Conservation (phyloP, 2,329 filamentous ascomycete genomes). For the Fusarium sp. region DNA sequence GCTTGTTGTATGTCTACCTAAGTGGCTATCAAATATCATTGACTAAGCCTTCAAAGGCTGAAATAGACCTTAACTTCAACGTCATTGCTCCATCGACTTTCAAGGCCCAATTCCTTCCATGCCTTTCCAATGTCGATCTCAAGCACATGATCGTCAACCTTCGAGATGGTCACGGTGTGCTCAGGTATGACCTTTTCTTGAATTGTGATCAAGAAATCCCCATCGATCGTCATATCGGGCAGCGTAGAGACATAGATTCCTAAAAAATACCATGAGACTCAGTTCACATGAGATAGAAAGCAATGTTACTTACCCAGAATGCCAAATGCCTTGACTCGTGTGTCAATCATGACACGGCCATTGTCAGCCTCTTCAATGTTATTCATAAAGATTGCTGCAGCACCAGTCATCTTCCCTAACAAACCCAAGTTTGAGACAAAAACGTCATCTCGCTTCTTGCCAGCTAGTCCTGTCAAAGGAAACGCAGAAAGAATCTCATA, state of each 20-base stretch:
- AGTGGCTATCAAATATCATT: background rate
- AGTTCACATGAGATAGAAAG: background rate
- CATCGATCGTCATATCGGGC: conserved; percentile 69
- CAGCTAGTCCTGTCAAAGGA: conserved; percentile 72
- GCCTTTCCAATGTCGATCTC: conserved; percentile 83
- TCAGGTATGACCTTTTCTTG: conserved; percentile 78
- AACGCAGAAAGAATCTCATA: conserved; percentile 89
- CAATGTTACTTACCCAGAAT: conserved; percentile 70
- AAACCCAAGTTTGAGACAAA: conserved; percentile 82
- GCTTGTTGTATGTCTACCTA: too few relatives aligned
- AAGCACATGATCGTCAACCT: conserved; percentile 71
- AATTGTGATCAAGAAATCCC: conserved; percentile 82
- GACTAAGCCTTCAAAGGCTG: conserved; percentile 50
- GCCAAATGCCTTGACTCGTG: conserved; percentile 85
- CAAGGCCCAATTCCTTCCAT: conserved; percentile 81
- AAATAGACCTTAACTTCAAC: conserved; percentile 77
- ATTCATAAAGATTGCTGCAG: conserved; percentile 80
- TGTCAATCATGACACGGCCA: conserved; percentile 75
- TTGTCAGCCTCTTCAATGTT: conserved; percentile 69
- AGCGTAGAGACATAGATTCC: conserved; percentile 85
- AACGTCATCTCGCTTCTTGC: conserved; percentile 56
- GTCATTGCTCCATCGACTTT: conserved; percentile 85
- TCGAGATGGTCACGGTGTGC: conserved; percentile 73
- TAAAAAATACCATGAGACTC: conserved; percentile 16
- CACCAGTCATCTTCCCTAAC: conserved; percentile 90